Evolutionary conservation across 202 grass and related monocot genomes (phyloP).

Genomic region (Carex arenaria): DNA sequence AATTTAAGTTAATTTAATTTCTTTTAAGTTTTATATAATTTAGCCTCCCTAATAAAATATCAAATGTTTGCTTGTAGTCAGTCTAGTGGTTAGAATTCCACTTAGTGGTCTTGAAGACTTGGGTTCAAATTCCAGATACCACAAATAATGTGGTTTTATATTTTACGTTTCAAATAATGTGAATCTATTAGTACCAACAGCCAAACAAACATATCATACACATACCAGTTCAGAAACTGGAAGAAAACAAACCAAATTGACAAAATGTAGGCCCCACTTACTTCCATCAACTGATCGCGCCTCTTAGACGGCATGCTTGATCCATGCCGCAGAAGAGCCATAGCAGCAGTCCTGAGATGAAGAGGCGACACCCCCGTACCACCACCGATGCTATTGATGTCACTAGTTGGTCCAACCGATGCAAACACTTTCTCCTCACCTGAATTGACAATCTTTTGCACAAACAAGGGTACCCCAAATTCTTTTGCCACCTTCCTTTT

Average conservation of each 20-base stretch:
- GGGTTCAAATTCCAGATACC: too few relatives aligned
- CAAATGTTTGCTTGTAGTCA: too few relatives aligned
- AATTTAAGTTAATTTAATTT: too few relatives aligned
- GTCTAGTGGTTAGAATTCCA: too few relatives aligned
- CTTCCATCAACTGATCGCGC: constrained; percentile 71
- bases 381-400: constrained; percentile 17
- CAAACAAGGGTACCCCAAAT: constrained; percentile 83
- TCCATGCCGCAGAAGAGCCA: constrained; percentile 94
- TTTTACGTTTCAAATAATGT: too few relatives aligned
- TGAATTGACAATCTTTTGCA: constrained; percentile 84
- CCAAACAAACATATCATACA: not conserved
- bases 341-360: constrained; percentile 86
- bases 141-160: too few relatives aligned
- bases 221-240: not conserved
- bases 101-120: too few relatives aligned
- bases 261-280: constrained; percentile 25
- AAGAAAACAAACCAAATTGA: constrained; percentile 14
- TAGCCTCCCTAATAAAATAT: too few relatives aligned
- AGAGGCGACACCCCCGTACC: constrained; percentile 74
- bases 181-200: not conserved
- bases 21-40: too few relatives aligned
- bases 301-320: constrained; percentile 74
- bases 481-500: constrained; percentile 78
- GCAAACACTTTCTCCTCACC: constrained; percentile 53
- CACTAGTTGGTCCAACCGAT: constrained; percentile 23